Base-by-base conservation (phyloP, 768 basidiomycete species). In the Panaeolus cyanescens region DNA sequence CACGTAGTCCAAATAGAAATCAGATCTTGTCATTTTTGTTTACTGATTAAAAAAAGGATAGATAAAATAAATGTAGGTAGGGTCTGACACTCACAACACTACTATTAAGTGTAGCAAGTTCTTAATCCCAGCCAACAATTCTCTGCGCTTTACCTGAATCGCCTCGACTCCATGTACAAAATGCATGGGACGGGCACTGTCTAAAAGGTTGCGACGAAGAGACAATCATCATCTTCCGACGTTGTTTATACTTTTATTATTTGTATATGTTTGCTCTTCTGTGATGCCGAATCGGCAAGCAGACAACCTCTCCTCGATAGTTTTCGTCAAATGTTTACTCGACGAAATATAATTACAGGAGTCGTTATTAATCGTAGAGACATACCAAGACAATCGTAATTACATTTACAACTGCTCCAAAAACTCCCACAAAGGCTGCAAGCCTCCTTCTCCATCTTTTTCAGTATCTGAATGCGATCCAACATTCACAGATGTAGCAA, bases 91-190 rank as follows among this genome's bases (percentile, higher is more conserved):
- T 80, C 85, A 75, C 81, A 67, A 71, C 83, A 85, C 81, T 78
- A 83, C 67, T 65, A 59, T 64, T 60, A 64, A 78, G 77, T 79
- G 82, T 54, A 70, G 80, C 73, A 73, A 84, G 87, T 78, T 89
- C 87, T 77, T 87, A 78, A 76, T 78, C 85, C 85, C 70, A 67
- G 70, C 85, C 84, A 73, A 58, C 73, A 55, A 80, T 69, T 69
- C 71, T 87, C 83, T 89, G 74, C 87, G 87, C 88, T 82, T 69
- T 60, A 81, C 79, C 87, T 80, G 78, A 85, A 89, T 89, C 87
- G 85, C 87, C 87, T 75, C 84, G 81, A 5, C 54, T 59, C 74
- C 79, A 67, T 76, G 74, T 84, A 59, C 57, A 59, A 62, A 63
- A 62, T 62, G 58, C 60, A 68, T 72, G 75, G 81, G 80, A 77